phyloP scores from a whole-genome alignment of 2,329 filamentous ascomycete species.

The Aspergillus uvarum region DNA sequence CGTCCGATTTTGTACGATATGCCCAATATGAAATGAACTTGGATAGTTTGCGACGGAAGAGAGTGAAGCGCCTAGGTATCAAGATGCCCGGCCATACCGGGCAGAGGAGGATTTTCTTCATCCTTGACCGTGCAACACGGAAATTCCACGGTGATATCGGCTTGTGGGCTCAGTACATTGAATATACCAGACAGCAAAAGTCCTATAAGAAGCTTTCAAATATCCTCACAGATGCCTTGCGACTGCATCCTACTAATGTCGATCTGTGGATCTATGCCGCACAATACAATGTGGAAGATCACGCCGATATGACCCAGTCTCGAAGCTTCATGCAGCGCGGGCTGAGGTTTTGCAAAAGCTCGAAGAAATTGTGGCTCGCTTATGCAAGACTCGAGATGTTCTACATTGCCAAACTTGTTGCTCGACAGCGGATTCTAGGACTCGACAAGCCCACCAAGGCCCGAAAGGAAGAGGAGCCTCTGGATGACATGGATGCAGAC shows the following conservation, averaged over 20 bases:
- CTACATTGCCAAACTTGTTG: slow-evolving; percentile 79
- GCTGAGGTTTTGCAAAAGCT: slow-evolving; percentile 79
- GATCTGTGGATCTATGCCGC: slow-evolving; percentile 84
- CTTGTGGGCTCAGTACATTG: slow-evolving; percentile 88
- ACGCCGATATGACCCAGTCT: slow-evolving; percentile 84
- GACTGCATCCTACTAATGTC: slow-evolving; percentile 80
- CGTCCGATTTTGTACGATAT: slow-evolving; percentile 81
- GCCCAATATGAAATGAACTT: slow-evolving; percentile 67
- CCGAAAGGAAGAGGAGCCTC: slow-evolving; percentile 39
- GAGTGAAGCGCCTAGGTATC: slow-evolving; percentile 77
- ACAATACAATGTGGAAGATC: slow-evolving; percentile 70
- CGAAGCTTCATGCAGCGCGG: slow-evolving; percentile 85
- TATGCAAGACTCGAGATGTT: slow-evolving; percentile 91
- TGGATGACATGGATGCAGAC: slow-evolving; percentile 53
- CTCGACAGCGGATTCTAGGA: slow-evolving; percentile 67
- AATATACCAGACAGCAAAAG: slow-evolving; percentile 70
- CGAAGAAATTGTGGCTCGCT: slow-evolving; percentile 77
- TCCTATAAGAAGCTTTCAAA: slow-evolving; percentile 61
- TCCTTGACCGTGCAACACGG: slow-evolving; percentile 81
- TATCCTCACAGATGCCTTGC: slow-evolving; percentile 67
- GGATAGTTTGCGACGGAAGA: slow-evolving; percentile 76
- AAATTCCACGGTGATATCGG: slow-evolving; percentile 78
- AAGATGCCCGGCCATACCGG: slow-evolving; percentile 69
- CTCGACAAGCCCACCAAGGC: slow-evolving; percentile 50
- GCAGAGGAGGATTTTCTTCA: slow-evolving; percentile 80